Percentiles rank a stretch among this genome's conserved stretches.
phyloP scores from a whole-genome alignment of 2,329 filamentous ascomycete species.

The Curvularia spicifera region DNA sequence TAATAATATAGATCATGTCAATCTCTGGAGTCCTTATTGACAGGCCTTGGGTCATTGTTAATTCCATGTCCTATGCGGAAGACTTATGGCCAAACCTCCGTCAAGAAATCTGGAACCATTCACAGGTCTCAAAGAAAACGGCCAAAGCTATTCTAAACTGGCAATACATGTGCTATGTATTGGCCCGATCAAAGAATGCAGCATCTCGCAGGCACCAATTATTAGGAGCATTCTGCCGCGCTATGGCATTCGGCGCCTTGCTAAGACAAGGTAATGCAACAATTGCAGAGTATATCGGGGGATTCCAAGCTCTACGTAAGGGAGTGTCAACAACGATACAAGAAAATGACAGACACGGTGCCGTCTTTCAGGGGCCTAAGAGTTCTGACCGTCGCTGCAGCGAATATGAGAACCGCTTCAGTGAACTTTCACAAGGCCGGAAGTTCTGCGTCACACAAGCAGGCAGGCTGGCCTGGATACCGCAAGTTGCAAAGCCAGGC shows the following conservation, averaged over 20 bases:
- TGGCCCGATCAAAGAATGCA: not conserved
- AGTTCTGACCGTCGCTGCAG: not conserved
- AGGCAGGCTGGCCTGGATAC: conserved; percentile 14
- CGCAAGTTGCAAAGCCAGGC: conserved; percentile 6
- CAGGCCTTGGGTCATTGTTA: not conserved
- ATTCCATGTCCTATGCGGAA: conserved; percentile 1
- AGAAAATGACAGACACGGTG: not conserved
- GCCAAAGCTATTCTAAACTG: not conserved
- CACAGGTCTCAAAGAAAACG: not conserved
- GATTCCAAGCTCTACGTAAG: not conserved
- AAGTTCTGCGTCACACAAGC: conserved; percentile 9
- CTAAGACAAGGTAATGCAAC: not conserved
- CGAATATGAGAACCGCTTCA: not conserved
- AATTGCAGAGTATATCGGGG: not conserved
- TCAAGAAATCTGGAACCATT: not conserved
- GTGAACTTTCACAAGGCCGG: not conserved
- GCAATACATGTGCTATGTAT: not conserved
- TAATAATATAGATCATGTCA: not conserved
- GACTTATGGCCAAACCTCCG: not conserved
- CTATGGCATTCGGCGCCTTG: conserved; percentile 1
- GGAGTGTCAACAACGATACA: not conserved
- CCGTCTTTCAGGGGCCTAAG: not conserved
- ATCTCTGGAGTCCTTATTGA: not conserved
- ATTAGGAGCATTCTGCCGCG: not conserved
- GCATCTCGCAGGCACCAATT: not conserved